Base-by-base conservation (phyloP, 1,284 basidiomycete genomes). In the Cutaneotrichosporon sp. region DNA sequence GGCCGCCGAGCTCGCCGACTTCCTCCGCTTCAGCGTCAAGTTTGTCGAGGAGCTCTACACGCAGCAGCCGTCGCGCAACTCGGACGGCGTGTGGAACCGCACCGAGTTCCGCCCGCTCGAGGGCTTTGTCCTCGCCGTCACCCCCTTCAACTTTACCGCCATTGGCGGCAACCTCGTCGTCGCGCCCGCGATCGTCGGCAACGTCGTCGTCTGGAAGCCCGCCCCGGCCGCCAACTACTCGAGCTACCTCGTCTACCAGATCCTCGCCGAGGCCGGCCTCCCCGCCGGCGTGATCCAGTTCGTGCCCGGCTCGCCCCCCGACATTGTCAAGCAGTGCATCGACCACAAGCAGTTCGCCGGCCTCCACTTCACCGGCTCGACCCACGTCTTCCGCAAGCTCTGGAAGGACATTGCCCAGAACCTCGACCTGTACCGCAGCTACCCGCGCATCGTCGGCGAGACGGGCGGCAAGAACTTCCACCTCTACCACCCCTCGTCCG, bases 131-230 rank as follows among this genome's bases (percentile, higher is more conserved):
- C 86, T 99, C 55, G 95, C 97, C 16, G 90, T 99, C 46, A 95
- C 95, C 6, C 95, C 95, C 0, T 99, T 99, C 84, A 99, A 99
- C 84, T 99, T 97, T 67, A 97, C 95, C 53, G 94, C 94, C 31
- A 97, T 97, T 67, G 94, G 92, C 59, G 95, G 92, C 25, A 97
- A 97, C 80, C 88, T 97, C 45, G 87, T 71, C 55, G 77, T 77
- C 86, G 93, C 87, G 16, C 95, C 95, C 38, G 94, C 92, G 16
- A 83, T 99, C 64, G 89, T 97, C 49, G 97, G 97, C 64, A 99
- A 99, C 80, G 91, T 93, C 60, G 87, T 90, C 59, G 83, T 99
- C 65, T 99, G 95, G 95, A 99, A 99, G 80, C 95, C 95, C 18
- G 95, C 95, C 0, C 97, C 95, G 11, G 89, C 89, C 59, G 94